Evolutionary conservation across 768 basidiomycete species (phyloP), one percentile per base, ranked within the genome.

Genomic region (Pleurotus tuoliensis): DNA sequence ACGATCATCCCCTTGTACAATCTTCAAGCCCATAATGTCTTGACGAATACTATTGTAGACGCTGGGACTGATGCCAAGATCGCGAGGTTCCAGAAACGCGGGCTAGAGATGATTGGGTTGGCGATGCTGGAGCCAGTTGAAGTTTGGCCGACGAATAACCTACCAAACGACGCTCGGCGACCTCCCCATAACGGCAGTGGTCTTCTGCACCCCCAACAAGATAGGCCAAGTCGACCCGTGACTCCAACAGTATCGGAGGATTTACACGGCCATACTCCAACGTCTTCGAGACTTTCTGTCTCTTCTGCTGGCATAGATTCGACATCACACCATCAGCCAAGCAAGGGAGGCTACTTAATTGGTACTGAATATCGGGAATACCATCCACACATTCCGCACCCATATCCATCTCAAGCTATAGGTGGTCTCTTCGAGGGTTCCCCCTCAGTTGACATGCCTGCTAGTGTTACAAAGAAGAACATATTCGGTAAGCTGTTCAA

Each of bases 11-110:
- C 92, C 0, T 74, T 94, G 2, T 92, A 94, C 71, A 94, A 93
- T 64, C 79, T 95, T 18, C 87, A 89, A 58, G 91, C 91, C 0
- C 92, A 95, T 68, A 88, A 91, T 59, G 88, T 94, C 49, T 79
- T 93, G 78, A 86, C 90, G 11, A 94, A 93, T 63, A 82, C 84
- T 37, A 86, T 94, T 55, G 81, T 91, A 25, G 92, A 94, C 65
- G 92, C 92, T 0, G 92, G 92, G 40, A 94, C 92, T 0, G 92
- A 93, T 57, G 87, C 88, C 18, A 90, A 89, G 71, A 84, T 94
- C 38, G 90, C 91, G 3, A 87, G 82, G 60, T 93, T 92, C 65
- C 74, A 77, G 55, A 84, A 80, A 61, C 79, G 87, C 3, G 87
- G 89, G 1, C 71, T 92, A 30, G 92, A 94, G 66, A 71, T 95